A percentile compares a stretch with the other conserved stretches of the same genome.
Conservation (phyloP, 495 filamentous ascomycete species). For the Alectoria sarmentosa region DNA sequence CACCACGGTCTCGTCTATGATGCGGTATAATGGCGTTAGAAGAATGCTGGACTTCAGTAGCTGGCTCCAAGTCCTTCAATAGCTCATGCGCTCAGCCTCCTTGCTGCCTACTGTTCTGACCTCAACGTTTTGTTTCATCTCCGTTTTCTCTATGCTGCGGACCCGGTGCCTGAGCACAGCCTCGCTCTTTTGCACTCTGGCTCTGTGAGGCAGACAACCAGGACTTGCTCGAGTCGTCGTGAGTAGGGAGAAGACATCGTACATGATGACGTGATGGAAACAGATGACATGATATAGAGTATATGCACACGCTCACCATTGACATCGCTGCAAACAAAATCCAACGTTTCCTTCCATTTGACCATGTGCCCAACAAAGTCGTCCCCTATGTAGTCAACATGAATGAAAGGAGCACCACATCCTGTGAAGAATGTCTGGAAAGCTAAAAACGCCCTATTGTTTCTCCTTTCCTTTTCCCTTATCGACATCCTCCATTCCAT, state of each 20-base stretch:
- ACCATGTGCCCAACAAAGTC: background rate
- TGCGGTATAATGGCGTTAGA: background rate
- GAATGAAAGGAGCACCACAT: background rate
- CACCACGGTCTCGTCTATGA: background rate
- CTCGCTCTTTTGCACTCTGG: background rate
- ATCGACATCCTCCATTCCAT: conserved; percentile 23
- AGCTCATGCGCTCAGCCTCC: conserved; percentile 15
- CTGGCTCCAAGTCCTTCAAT: conserved; percentile 6
- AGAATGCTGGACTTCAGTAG: background rate
- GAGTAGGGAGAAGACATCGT: background rate
- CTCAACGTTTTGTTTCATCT: conserved; percentile 10
- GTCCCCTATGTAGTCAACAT: conserved; percentile 11
- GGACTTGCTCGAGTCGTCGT: background rate
- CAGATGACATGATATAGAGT: background rate
- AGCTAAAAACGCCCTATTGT: conserved; percentile 4
- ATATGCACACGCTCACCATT: conserved; percentile 4
- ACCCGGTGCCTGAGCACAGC: conserved; percentile 15
- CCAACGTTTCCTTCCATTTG: background rate
- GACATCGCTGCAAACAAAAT: conserved; percentile 3
- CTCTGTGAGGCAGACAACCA: conserved; percentile 11
- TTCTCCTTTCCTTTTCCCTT: conserved; percentile 26
- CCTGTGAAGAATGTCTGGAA: background rate
- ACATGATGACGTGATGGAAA: background rate
- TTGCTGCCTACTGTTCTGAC: background rate
- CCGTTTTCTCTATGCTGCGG: conserved; percentile 1